Conservation (phyloP, 108 stramenopile species). For the Aurantiochytrium sp. region DNA sequence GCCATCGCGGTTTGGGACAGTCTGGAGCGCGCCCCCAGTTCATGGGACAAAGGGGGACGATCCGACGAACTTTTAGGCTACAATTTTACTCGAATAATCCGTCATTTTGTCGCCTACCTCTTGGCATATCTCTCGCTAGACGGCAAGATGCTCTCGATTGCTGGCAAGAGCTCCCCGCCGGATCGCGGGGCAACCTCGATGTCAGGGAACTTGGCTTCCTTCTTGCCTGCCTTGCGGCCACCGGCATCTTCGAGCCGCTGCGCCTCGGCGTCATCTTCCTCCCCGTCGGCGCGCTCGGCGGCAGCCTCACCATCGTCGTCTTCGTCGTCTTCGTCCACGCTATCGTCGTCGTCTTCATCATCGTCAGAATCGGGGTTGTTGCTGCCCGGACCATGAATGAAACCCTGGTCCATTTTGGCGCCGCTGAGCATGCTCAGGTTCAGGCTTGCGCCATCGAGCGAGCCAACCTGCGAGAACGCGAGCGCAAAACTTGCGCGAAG, state of each 20-base stretch:
- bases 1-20: no score
- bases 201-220: background rate
- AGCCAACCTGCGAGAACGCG: background rate
- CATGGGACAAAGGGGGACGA: no score
- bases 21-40: no score
- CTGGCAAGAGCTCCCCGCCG: background rate
- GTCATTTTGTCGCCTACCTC: no score
- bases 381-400: no score
- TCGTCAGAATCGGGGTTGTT: no score
- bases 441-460: background rate
- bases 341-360: background rate
- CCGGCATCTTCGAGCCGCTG: background rate
- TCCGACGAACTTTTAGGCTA: no score
- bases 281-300: background rate
- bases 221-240: no score
- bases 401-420: no score
- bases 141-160: background rate
- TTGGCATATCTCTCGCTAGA: background rate
- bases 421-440: background rate
- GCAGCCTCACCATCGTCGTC: background rate
- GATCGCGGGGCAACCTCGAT: background rate
- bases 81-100: no score
- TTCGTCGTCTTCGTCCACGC: conserved; percentile 2
- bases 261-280: background rate
- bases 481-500: conserved; percentile 22